Conservation (phyloP, 2,329 filamentous ascomycete genomes). For the Xylariales sp. region DNA sequence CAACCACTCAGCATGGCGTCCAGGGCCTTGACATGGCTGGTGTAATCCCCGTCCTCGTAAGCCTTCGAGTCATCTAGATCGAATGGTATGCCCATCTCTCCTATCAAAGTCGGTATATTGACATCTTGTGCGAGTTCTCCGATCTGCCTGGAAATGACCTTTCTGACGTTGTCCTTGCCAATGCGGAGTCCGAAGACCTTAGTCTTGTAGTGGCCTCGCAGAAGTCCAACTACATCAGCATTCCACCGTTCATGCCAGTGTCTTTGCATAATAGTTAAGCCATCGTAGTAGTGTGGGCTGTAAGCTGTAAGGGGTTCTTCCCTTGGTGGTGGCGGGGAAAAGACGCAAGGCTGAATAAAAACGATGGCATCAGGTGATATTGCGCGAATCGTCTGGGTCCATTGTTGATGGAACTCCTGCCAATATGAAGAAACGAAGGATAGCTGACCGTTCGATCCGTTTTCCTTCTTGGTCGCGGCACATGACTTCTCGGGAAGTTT, state of each 20-base stretch:
- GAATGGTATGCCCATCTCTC: conserved; percentile 21
- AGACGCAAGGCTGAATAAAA: conserved; percentile 18
- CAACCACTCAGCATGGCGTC: conserved; percentile 17
- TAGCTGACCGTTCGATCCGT: conserved; percentile 8
- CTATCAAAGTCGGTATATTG: conserved; percentile 14
- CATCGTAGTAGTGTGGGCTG: conserved; percentile 22
- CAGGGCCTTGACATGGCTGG: conserved; percentile 17
- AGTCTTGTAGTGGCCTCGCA: conserved; percentile 17
- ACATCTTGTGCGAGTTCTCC: conserved; percentile 15
- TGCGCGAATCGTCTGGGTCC: conserved; percentile 12
- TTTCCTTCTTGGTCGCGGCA: conserved; percentile 10
- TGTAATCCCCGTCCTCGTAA: conserved; percentile 18
- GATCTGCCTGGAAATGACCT: conserved; percentile 17
- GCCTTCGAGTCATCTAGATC: conserved; percentile 16
- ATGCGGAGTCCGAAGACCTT: conserved; percentile 17
- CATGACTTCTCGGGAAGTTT: conserved; percentile 9
- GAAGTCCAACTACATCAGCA: conserved; percentile 17
- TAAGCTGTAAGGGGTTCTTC: conserved; percentile 14
- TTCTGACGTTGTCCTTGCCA: conserved; percentile 14
- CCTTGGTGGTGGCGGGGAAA: conserved; percentile 14
- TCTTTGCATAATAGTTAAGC: conserved; percentile 18
- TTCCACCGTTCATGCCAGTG: conserved; percentile 22
- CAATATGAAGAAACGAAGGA: conserved; percentile 19
- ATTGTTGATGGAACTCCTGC: conserved; percentile 16
- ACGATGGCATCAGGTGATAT: conserved; percentile 11